phyloP scores from a whole-genome alignment of 108 stramenopile genomes.

The Seminavis robusta region DNA sequence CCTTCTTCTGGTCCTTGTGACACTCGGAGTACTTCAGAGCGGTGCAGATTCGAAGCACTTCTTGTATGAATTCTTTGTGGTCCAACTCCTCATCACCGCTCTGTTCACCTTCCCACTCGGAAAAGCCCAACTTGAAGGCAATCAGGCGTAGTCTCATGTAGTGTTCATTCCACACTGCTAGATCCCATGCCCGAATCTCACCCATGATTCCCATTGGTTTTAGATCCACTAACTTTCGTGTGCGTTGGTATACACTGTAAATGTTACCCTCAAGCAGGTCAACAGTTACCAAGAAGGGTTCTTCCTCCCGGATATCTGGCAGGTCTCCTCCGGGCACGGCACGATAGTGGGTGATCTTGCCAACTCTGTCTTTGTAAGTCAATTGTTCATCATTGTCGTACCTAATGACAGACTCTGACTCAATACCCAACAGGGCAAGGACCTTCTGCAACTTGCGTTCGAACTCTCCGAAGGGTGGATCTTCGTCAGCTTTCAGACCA shows the following conservation, averaged over 20 bases:
- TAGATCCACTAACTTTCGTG: neutral
- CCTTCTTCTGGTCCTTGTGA: no score
- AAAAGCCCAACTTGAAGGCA: no score
- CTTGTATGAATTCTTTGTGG: no score
- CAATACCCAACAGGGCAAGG: neutral
- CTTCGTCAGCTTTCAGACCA: no score
- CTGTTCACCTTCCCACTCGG: no score
- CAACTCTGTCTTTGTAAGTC: neutral
- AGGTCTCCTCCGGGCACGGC: no score
- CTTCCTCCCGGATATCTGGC: neutral
- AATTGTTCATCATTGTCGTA: conserved; percentile 3
- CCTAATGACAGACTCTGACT: neutral
- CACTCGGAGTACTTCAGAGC: no score
- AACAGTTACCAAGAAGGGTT: conserved; percentile 17
- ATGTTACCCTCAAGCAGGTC: conserved; percentile 11
- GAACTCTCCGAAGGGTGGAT: neutral
- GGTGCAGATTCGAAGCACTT: no score
- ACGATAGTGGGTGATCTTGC: conserved; percentile 4
- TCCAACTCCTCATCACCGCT: no score
- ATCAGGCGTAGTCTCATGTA: no score
- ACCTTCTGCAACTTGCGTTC: neutral
- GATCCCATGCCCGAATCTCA: no score
- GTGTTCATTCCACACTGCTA: no score
- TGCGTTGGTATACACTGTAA: conserved; percentile 2
- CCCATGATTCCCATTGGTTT: conserved; percentile 20